Evolutionary conservation across 2,329 filamentous ascomycete species (phyloP).

Genomic region (Rutstroemia sydowiana): DNA sequence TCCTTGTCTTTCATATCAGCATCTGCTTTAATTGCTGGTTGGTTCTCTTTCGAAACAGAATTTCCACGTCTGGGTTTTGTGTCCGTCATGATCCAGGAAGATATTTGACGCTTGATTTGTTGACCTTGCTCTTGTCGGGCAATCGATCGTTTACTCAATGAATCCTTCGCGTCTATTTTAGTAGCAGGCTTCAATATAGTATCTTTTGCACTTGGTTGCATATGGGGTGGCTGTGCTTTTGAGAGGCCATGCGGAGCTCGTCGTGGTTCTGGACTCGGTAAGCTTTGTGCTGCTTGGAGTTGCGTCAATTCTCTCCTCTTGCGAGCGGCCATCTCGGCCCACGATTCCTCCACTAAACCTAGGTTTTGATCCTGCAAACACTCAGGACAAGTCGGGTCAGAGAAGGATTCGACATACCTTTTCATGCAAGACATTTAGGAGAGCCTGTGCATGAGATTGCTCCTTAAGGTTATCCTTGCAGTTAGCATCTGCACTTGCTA

Average conservation of each 20-base stretch:
- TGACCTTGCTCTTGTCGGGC: background rate
- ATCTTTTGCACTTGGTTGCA: background rate
- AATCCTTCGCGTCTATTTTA: background rate
- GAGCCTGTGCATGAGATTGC: background rate
- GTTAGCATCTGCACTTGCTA: background rate
- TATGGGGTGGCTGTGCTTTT: background rate
- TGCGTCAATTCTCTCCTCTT: background rate
- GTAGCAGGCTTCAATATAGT: too few relatives aligned
- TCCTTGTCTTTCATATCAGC: background rate
- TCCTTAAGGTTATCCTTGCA: background rate
- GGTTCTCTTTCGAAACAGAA: background rate
- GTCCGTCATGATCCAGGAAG: background rate
- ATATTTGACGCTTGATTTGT: slow-evolving; percentile 2
- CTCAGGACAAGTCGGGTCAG: background rate
- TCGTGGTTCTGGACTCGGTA: background rate
- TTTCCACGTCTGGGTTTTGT: background rate
- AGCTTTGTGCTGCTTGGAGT: background rate
- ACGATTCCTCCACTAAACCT: background rate
- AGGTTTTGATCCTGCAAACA: background rate
- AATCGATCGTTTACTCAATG: background rate
- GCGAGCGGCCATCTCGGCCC: background rate
- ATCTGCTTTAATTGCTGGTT: background rate
- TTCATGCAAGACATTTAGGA: background rate
- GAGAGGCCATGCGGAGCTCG: too few relatives aligned
- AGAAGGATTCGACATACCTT: background rate